Conservation (phyloP, 306 rosid genomes). For the Acacia acuminata region DNA sequence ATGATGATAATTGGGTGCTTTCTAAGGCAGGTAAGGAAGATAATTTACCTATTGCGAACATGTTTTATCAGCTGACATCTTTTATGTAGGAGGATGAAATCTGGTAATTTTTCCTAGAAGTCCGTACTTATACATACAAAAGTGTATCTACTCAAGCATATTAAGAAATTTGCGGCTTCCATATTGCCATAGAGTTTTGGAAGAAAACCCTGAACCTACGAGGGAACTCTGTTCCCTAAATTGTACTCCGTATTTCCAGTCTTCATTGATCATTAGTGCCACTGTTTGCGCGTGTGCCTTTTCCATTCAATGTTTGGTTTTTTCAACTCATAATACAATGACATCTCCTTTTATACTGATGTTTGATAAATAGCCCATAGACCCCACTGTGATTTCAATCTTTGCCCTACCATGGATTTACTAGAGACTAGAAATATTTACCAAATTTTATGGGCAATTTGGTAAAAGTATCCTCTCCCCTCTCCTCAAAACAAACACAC, state of each 20-base stretch:
- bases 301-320: background rate
- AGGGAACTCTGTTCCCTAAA: background rate
- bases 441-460: too few species aligned
- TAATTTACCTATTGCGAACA: background rate
- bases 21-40: background rate
- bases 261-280: too few species aligned
- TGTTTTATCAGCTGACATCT: background rate
- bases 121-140: background rate
- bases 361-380: too few species aligned
- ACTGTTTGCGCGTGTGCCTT: background rate
- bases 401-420: too few species aligned
- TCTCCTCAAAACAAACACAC: too few species aligned
- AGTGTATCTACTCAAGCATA: background rate
- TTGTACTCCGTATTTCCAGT: background rate
- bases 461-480: too few species aligned
- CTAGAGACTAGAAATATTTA: too few species aligned
- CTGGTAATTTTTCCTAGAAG: background rate
- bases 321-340: background rate
- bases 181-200: background rate
- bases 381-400: too few species aligned
- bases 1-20: slow-evolving; percentile 46
- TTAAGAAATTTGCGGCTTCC: background rate
- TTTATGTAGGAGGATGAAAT: background rate
- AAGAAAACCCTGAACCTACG: background rate
- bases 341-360: background rate